phyloP scores from a whole-genome alignment of 305 asterid genomes.

The Fraxinus velutina region DNA sequence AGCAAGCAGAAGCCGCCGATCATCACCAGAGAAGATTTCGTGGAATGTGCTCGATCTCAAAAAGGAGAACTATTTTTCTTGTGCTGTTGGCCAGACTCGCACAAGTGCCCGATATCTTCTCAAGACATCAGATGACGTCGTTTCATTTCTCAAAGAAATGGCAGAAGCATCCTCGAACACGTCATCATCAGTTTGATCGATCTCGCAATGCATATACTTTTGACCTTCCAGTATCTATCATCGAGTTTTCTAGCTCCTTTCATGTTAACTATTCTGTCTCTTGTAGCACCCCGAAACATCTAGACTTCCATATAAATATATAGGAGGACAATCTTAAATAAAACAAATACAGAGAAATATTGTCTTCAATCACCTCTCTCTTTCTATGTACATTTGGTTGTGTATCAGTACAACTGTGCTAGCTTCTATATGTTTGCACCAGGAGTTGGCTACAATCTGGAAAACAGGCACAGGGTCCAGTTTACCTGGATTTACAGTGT shows the following conservation, averaged over 20 bases:
- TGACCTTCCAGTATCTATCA: conserved; percentile 8
- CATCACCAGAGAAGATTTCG: conserved; percentile 51
- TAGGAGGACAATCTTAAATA: neutral
- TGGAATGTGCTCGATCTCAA: conserved; percentile 94
- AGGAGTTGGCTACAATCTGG: neutral
- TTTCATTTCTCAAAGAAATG: conserved; percentile 57
- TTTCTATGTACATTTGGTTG: neutral
- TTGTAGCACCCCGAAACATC: neutral
- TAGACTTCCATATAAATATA: neutral
- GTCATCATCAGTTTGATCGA: conserved; percentile 16
- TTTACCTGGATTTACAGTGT: neutral
- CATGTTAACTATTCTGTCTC: neutral
- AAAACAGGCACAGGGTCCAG: neutral
- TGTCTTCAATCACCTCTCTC: neutral
- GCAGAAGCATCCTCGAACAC: conserved; percentile 35
- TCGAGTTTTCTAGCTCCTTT: neutral
- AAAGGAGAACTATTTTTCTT: conserved; percentile 88
- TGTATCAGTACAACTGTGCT: neutral
- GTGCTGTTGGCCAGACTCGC: conserved; percentile 73
- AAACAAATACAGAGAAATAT: neutral
- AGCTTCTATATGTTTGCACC: neutral
- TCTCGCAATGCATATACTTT: neutral
- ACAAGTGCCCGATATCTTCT: conserved; percentile 81
- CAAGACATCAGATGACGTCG: conserved; percentile 58
- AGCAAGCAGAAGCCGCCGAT: conserved; percentile 32